A percentile compares a stretch with the other conserved stretches of the same genome.
These are phyloP conservation scores for Corchorus olitorius DNA, from an alignment of 345 rosid genomes.

Conservation along the genomic window DNA sequence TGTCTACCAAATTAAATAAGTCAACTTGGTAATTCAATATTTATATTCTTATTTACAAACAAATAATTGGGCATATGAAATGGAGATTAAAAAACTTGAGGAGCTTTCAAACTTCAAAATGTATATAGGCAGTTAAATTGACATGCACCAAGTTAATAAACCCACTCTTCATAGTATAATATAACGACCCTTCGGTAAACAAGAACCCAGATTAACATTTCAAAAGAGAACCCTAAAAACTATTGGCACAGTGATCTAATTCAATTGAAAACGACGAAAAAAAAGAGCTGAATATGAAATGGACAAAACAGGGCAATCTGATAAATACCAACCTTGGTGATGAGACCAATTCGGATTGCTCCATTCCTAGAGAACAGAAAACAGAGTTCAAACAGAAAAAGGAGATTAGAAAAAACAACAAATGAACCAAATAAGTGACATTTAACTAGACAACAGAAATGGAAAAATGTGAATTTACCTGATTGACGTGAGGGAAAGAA, in stretches of 20 bases:
- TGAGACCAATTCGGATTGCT: constrained; percentile 59
- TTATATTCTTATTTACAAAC: neutral
- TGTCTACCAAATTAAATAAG: neutral
- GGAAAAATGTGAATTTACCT: constrained; percentile 20
- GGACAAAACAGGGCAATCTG: constrained; percentile 32
- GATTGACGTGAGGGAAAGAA: constrained; percentile 43
- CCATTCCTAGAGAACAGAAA: constrained; percentile 63
- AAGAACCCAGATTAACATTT: neutral
- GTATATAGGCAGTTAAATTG: constrained; percentile 7
- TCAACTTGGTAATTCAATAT: neutral
- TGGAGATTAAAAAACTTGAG: neutral
- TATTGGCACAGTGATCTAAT: neutral
- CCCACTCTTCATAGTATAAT: neutral
- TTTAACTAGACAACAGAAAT: neutral
- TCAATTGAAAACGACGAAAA: constrained; percentile 1
- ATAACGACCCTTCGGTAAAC: neutral
- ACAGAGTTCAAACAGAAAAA: neutral
- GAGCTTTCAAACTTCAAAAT: neutral
- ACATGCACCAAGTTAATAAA: neutral
- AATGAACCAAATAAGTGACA: neutral
- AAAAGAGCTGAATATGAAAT: neutral
- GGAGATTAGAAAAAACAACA: neutral
- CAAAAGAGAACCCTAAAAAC: neutral
- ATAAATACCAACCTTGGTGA: constrained; percentile 61
- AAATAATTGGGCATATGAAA: neutral